Conservation (phyloP, 2,329 filamentous ascomycete genomes). For the Aspergillus sp. region DNA sequence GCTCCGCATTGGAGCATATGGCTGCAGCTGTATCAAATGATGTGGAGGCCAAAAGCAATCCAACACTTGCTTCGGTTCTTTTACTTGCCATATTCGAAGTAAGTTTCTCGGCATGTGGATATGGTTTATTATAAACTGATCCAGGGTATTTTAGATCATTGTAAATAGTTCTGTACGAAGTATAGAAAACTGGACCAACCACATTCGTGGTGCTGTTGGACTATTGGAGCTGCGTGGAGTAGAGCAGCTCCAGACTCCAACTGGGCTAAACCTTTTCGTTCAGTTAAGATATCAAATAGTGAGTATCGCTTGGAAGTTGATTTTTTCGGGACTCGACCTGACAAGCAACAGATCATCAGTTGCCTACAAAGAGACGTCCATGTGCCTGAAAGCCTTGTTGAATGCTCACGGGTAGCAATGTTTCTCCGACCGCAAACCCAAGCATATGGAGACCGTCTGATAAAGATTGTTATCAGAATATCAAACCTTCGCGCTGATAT, state of each 20-base stretch:
- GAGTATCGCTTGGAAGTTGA: slow-evolving; percentile 9
- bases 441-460: slow-evolving; percentile 24
- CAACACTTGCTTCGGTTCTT: slow-evolving; percentile 51
- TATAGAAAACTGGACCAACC: slow-evolving; percentile 51
- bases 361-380: slow-evolving; percentile 28
- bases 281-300: slow-evolving; percentile 57
- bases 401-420: slow-evolving; percentile 25
- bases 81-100: slow-evolving; percentile 61
- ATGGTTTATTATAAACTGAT: slow-evolving; percentile 2
- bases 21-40: slow-evolving; percentile 28
- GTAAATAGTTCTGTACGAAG: slow-evolving; percentile 41
- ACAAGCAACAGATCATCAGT: slow-evolving; percentile 25
- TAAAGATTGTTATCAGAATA: slow-evolving; percentile 23
- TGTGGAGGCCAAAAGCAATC: slow-evolving; percentile 31
- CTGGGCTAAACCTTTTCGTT: slow-evolving; percentile 49
- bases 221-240: slow-evolving; percentile 46
- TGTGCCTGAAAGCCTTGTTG: slow-evolving; percentile 27
- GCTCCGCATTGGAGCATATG: slow-evolving; percentile 46
- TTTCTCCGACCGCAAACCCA: slow-evolving; percentile 22
- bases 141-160: slow-evolving; percentile 23
- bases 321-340: not conserved
- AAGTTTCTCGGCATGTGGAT: slow-evolving; percentile 10
- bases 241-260: slow-evolving; percentile 34
- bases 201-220: slow-evolving; percentile 57
- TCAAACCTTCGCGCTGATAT: slow-evolving; percentile 32